phyloP scores from a whole-genome alignment of 305 asterid genomes.

The Fraxinus baroniana region DNA sequence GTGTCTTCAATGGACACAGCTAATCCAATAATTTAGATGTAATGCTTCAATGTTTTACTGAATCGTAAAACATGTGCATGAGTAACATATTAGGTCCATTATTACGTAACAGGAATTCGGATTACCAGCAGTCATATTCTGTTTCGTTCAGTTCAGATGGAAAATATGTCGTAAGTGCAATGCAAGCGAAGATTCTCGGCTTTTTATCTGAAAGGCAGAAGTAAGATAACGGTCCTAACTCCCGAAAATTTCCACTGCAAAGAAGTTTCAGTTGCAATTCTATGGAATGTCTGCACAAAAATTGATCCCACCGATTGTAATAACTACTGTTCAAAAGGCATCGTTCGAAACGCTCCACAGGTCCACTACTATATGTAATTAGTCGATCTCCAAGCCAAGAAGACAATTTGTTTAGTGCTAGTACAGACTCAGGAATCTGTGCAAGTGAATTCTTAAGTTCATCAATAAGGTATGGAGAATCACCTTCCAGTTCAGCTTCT shows the following conservation, averaged over 20 bases:
- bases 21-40: no score
- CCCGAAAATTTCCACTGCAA: constrained; percentile 76
- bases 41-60: no score
- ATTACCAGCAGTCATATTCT: constrained; percentile 83
- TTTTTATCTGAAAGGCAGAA: constrained; percentile 56
- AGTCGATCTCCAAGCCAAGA: constrained; percentile 41
- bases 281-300: constrained; percentile 64
- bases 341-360: constrained; percentile 43
- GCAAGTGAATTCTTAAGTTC: constrained; percentile 45
- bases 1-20: no score
- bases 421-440: constrained; percentile 65
- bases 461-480: constrained; percentile 38
- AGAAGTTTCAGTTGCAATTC: constrained; percentile 75
- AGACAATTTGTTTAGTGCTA: constrained; percentile 25
- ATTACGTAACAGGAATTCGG: constrained; percentile 55
- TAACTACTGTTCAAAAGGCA: constrained; percentile 70
- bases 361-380: constrained; percentile 27
- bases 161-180: constrained; percentile 67
- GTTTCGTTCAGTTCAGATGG: constrained; percentile 78
- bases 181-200: constrained; percentile 86
- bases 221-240: constrained; percentile 35
- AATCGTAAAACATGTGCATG: not conserved
- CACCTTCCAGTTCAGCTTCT: constrained; percentile 54
- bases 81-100: not conserved
- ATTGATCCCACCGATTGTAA: constrained; percentile 60